Base-by-base conservation (phyloP, 768 basidiomycete genomes). In the Mycena kentingensis region DNA sequence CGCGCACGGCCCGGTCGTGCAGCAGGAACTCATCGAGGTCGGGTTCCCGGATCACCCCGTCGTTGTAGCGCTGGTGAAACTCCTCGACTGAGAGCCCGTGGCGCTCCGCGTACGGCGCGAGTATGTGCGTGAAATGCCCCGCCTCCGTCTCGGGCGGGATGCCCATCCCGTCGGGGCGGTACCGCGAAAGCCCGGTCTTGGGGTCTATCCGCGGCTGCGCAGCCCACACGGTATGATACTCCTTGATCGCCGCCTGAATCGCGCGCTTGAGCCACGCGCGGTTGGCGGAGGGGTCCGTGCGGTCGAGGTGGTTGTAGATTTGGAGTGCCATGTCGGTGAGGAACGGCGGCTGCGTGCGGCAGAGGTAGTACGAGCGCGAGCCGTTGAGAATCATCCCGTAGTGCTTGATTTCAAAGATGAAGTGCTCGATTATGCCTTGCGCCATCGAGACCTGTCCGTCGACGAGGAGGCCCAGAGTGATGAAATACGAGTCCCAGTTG, bases 61-160 rank as follows among this genome's bases (percentile, higher is more conserved):
- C 83, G 69, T 94, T 97, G 76, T 98, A 99, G 65, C 88, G 87
- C 71, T 98, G 93, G 69, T 89, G 95, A 73, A 97, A 99, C 73
- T 99, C 97, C 64, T 92, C 82, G 52, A 98, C 85, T 10, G 91
- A 93, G 35, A 99, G 78, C 4, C 96, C 93, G 58, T 94, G 87
- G 72, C 96, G 95, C 47, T 77, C 78, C 28, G 97, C 97, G 65
- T 83, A 98, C 2, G 97, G 97, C 71, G 97, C 93, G 41, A 99
- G 83, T 63, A 98, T 88, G 66, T 97, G 94, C 2, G 94, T 98
- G 70, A 99, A 99, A 73, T 99, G 97, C 6, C 89, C 89, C 2
- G 97, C 97, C 69, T 99, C 97, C 0, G 97, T 99, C 75, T 99
- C 97, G 0, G 97, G 97, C 12, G 96, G 97, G 52, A 99, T 97